Base-by-base conservation (phyloP, 129 eudicot genomes). In the Flaveria trinervia region DNA sequence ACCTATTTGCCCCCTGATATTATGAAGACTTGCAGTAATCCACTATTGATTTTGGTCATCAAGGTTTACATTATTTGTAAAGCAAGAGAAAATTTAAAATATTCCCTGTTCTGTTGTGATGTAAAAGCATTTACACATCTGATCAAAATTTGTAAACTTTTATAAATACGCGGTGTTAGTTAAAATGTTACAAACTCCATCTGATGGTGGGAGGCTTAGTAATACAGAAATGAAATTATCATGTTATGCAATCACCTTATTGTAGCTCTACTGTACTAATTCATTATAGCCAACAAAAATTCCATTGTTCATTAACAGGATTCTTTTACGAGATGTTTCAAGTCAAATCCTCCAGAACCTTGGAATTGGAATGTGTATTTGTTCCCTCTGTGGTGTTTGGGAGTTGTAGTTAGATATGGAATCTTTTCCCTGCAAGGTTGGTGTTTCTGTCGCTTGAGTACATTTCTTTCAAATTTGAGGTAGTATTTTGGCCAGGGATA, bases 361-460 rank as follows among this genome's bases (percentile, higher is more conserved):
- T 91, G 98, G 96, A 94, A 91, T 76, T 94, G 98, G 98, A 94
- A 94, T 70, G 66, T 94, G 20, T 94, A 94, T 79, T 84, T 94
- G 67, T 94, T 94, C 82, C 98, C 98, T 8, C 75, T 94, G 80
- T 94, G 98, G 98, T 94, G 98, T 60, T 80, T 89, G 78, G 98
- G 98, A 67, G 96, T 94, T 65, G 80, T 91, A 11, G 89, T 94
- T 33, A 84, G 98, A 91, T 91, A 89, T 84, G 89, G 85, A 14
- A 67, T 94, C 92, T 94, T 55, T 94, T 94, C 71, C 98, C 98
- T 3, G 70, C 75, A 75, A 91, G 98, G 98, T 94, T 64, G 74
- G 88, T 70, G 23, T 81, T 76, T 68, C 41, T 17, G n/a, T 65
- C 39, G 20, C 56, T 56, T 11, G 1, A 57, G 33, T 60, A 49